phyloP scores from a whole-genome alignment of 495 filamentous ascomycete species.

The Hypoxylon fuscum region DNA sequence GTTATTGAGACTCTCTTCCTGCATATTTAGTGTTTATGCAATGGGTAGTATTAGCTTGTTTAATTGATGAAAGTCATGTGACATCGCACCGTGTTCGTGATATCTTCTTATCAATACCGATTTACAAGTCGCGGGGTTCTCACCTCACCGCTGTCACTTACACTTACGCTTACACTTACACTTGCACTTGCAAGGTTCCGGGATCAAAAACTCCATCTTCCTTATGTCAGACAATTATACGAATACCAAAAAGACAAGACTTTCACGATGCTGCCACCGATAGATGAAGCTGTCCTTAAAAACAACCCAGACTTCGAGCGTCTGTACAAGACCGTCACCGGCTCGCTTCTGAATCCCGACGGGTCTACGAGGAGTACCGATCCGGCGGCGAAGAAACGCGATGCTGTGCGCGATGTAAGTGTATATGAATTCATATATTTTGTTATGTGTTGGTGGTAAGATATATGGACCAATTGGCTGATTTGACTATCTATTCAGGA shows the following conservation, averaged over 20 bases:
- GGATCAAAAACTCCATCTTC: background rate
- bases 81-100: conserved; percentile 37
- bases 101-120: conserved; percentile 3
- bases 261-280: conserved; percentile 68
- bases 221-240: too few species aligned
- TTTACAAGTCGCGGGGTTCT: conserved; percentile 22
- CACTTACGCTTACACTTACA: background rate
- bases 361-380: conserved; percentile 66
- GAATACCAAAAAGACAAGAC: too few species aligned
- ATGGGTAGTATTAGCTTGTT: conserved; percentile 2
- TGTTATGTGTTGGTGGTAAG: background rate
- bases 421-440: background rate
- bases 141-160: conserved; percentile 5
- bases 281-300: conserved; percentile 68
- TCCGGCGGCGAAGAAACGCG: conserved; percentile 60
- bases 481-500: conserved; percentile 40
- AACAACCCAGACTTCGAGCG: conserved; percentile 71
- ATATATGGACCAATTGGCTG: background rate
- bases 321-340: conserved; percentile 68
- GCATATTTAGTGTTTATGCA: background rate
- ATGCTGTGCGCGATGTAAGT: conserved; percentile 62
- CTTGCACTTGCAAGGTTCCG: background rate
- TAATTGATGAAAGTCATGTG: conserved; percentile 31
- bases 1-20: background rate
- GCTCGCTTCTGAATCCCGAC: conserved; percentile 66